phyloP scores from a whole-genome alignment of 192 early-diverging fungal genomes.

The Geranomyces variabilis region DNA sequence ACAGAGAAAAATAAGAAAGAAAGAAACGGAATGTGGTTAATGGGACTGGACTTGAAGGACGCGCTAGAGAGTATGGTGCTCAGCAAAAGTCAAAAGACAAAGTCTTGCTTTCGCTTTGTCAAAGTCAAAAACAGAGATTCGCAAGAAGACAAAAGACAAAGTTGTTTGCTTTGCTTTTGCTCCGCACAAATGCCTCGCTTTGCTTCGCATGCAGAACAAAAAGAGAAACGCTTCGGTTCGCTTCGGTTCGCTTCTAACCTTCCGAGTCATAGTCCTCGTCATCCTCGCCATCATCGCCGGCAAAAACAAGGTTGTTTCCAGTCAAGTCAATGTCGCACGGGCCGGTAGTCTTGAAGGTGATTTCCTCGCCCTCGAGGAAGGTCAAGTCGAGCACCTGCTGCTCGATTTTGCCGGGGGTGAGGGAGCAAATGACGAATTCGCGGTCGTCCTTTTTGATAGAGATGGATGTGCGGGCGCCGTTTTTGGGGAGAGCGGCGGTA shows the following conservation, averaged over 20 bases:
- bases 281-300: constrained; percentile 49
- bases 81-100: no score
- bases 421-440: constrained; percentile 78
- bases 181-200: no score
- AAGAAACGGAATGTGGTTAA: no score
- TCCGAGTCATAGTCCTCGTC: constrained; percentile 21
- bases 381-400: constrained; percentile 72
- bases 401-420: constrained; percentile 77
- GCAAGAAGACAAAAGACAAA: no score
- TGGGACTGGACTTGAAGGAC: no score
- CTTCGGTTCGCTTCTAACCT: no score
- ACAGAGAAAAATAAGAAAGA: neutral
- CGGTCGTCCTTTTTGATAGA: constrained; percentile 70
- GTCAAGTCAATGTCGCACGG: constrained; percentile 69
- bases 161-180: no score
- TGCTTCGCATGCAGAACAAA: no score
- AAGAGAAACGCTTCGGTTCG: no score
- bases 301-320: constrained; percentile 71
- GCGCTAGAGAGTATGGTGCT: no score
- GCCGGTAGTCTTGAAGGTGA: constrained; percentile 75
- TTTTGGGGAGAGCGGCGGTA: constrained; percentile 50
- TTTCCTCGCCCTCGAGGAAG: constrained; percentile 66
- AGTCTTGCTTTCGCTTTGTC: no score
- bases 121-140: no score
- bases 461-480: constrained; percentile 66